Percentiles rank a stretch among this genome's conserved stretches.
Conservation (phyloP, 2,329 filamentous ascomycete genomes). For the Canariomyces notabilis region DNA sequence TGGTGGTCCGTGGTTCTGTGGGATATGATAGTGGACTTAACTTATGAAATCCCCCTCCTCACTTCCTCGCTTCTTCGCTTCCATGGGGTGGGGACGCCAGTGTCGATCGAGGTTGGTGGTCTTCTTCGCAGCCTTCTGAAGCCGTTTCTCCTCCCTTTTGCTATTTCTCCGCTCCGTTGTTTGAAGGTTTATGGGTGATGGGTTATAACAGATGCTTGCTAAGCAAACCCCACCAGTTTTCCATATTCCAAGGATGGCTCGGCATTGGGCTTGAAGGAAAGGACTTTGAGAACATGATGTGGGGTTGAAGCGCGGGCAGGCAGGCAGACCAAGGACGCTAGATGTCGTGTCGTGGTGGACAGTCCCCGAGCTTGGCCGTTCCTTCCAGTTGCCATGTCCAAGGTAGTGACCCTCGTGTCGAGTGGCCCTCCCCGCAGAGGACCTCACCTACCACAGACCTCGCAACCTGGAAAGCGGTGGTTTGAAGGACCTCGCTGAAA, state of each 20-base stretch:
- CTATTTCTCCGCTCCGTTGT: constrained; percentile 8
- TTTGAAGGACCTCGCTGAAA: background rate
- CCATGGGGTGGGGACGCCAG: background rate
- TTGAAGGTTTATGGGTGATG: background rate
- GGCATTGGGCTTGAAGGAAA: background rate
- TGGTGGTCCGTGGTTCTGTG: background rate
- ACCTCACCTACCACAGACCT: too few relatives aligned
- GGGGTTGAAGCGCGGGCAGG: background rate
- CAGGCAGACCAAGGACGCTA: background rate
- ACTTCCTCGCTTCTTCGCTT: too few relatives aligned
- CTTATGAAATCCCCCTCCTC: background rate
- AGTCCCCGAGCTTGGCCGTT: background rate
- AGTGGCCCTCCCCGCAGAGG: background rate
- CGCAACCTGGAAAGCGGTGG: background rate
- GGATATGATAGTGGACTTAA: too few relatives aligned
- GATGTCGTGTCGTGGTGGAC: too few relatives aligned
- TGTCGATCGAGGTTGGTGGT: constrained; percentile 4
- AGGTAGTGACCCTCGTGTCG: too few relatives aligned
- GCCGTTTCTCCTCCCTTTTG: constrained; percentile 7
- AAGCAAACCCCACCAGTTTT: constrained; percentile 23
- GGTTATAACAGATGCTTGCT: constrained; percentile 13
- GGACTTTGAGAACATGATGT: background rate
- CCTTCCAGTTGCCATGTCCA: too few relatives aligned
- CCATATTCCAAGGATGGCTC: constrained; percentile 17
- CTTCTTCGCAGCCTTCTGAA: background rate